phyloP scores from a whole-genome alignment of 176 grass and related monocot species.

The Bromus sterilis region DNA sequence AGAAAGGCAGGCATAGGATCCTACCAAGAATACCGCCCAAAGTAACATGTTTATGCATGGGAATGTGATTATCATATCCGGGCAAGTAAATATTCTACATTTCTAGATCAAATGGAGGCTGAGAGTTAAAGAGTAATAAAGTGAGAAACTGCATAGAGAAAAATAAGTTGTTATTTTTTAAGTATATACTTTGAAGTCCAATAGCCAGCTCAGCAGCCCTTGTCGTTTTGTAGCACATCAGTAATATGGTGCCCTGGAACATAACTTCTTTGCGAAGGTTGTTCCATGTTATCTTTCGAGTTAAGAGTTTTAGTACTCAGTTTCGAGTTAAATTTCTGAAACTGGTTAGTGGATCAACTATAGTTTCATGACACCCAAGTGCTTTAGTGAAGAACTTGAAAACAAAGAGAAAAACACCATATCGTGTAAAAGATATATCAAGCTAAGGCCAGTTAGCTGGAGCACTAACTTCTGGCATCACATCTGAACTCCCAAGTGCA shows the following conservation, averaged over 20 bases:
- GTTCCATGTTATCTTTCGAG: not conserved
- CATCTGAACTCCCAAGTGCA: not conserved
- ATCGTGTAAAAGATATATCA: constrained; percentile 13
- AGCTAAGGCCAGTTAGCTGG: not conserved
- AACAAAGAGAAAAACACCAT: not conserved
- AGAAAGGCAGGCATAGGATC: not conserved
- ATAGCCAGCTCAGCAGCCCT: not conserved
- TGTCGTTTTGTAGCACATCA: not conserved
- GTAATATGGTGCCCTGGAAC: not conserved
- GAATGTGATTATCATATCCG: not conserved
- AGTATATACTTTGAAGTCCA: not conserved
- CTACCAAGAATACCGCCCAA: not conserved
- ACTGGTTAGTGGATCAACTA: not conserved
- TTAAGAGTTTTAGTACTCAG: not conserved
- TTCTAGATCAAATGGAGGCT: not conserved
- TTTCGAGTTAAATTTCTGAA: not conserved
- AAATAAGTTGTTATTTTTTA: not conserved
- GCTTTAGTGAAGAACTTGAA: not conserved
- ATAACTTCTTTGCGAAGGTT: not conserved
- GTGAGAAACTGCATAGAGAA: not conserved
- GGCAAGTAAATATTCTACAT: not conserved
- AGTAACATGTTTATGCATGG: constrained; percentile 10
- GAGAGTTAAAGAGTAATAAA: not conserved
- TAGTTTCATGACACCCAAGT: not conserved
- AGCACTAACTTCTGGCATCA: not conserved